Evolutionary conservation across 2,329 filamentous ascomycete genomes (phyloP), one percentile per base, ranked within the genome.

Genomic region (Colletotrichum sp.): DNA sequence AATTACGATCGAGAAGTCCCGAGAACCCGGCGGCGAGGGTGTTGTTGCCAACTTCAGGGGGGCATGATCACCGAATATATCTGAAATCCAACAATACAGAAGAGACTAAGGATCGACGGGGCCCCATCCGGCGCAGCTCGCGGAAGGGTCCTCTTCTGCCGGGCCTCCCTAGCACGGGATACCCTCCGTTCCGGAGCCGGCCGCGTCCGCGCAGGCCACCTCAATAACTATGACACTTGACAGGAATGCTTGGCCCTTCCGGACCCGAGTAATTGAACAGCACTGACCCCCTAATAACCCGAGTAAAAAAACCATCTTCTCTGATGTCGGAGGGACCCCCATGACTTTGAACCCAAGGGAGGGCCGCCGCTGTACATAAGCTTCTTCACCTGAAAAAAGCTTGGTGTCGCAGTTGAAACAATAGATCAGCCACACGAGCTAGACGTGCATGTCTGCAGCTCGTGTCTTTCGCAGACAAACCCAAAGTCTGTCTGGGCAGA

Each of bases 321-420:
- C 44, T 52, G 44, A 52, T 52, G n/a, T 52, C 44, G 44, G 44
- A 52, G 44, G 44, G 27, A 22, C 30, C 59, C 28, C 19, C 59
- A 32, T 32, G 57, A 61, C 57, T 61, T 30, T 59, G 34, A n/a
- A 30, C 36, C 3, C 12, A 44, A 52, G 30, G 15, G 39, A 68
- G 66, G 66, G 66, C 44, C n/a, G 66, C 6, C 36, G 28, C 11
- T 22, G 34, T 64, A 70, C 68, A 70, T 60, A 65, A 69, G 74
- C 44, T 74, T 74, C 70, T 64, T 57, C 44, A 48, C 32, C 68
- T 59, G 65, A 71, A 57, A 65, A 74, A 76, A 69, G 74, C 48
- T 65, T 69, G 36, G 64, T 22, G 44, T 55, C 59, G 22, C n/a
- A 30, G 19, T 65, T 69, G 44, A 69, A 76, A 75, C 73, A 68